Base-by-base conservation (phyloP, 805 yeast genomes). In the Nakazawaea ishiwadae region DNA sequence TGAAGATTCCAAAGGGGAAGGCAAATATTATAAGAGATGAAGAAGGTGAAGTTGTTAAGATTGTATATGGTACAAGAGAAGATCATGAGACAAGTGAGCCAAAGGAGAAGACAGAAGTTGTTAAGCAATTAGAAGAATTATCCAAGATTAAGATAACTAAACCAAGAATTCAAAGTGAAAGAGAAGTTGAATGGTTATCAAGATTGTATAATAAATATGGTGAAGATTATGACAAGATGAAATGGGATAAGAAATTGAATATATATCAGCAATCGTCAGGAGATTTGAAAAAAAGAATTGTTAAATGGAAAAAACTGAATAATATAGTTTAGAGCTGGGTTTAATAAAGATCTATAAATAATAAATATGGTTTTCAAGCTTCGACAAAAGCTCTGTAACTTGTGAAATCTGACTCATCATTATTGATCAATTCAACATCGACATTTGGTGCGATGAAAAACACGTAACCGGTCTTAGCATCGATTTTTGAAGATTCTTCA, bases 331-430 rank as follows among this genome's bases (percentile, higher is more conserved):
- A n/a, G n/a, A n/a, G n/a, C n/a, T n/a, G 18, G 24, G 17, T 32
- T 31, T 16, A 12, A 26, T 35, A 27, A 12, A 16, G 4, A 35
- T 16, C 8, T 33, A 33, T 33, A 33, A 33, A 20, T 30, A 43
- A 29, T 30, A 14, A 33, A 27, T 23, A 23, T 23, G 26, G 26
- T 39, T 44, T 47, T 48, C 55, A 69, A 35, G 80, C 83, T 66
- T 87, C 96, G 52, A 82, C 87, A 60, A 82, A 87, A 5, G 99
- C 98, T 65, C 96, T 83, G 66, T 90, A 93, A 26, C 90, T 71
- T 31, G 90, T 84, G 58, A 91, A 81, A 26, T 60, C 62, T 19
- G 39, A 40, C 31, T 68, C 73, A 43, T 75, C 71, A 15, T 64
- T 58, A 24, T 84, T 68, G 33, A 62, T 63, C 50, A 90, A 64